A percentile compares a stretch with the other conserved stretches of the same genome.
These are phyloP conservation scores for Albophoma yamanashiensis DNA, from an alignment of 2,329 filamentous ascomycete genomes.

Conservation along the genomic window DNA sequence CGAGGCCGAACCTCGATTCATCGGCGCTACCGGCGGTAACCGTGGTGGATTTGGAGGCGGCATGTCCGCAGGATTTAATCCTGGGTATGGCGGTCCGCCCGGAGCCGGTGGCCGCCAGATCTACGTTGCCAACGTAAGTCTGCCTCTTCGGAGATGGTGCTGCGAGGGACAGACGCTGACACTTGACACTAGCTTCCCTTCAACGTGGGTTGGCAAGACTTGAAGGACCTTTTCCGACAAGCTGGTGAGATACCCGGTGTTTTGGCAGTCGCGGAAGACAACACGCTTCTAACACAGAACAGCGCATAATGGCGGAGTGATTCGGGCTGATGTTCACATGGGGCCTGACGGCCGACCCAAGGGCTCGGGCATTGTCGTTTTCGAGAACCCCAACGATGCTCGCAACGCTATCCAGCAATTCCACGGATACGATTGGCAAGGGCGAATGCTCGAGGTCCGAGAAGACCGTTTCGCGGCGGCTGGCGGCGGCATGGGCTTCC, in stretches of 20 bases:
- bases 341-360: slow-evolving; percentile 89
- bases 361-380: slow-evolving; percentile 93
- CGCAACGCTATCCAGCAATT: slow-evolving; percentile 95
- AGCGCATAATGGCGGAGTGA: slow-evolving; percentile 62
- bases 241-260: slow-evolving; percentile 59
- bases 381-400: slow-evolving; percentile 89
- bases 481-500: slow-evolving; percentile 38
- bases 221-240: slow-evolving; percentile 98
- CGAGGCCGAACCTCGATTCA: slow-evolving; percentile 95
- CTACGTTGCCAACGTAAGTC: slow-evolving; percentile 95
- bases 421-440: slow-evolving; percentile 98
- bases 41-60: slow-evolving; percentile 52
- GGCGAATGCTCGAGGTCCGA: slow-evolving; percentile 82
- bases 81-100: slow-evolving; percentile 38
- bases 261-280: slow-evolving; percentile 4
- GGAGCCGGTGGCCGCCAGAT: slow-evolving; percentile 68
- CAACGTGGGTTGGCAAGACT: slow-evolving; percentile 95
- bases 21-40: slow-evolving; percentile 54
- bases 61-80: slow-evolving; percentile 43
- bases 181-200: slow-evolving; percentile 66
- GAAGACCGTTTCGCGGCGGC: slow-evolving; percentile 84
- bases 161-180: slow-evolving; percentile 5
- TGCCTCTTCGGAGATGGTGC: not conserved
- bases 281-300: not conserved
- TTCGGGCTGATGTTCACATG: slow-evolving; percentile 90